Evolutionary conservation across 2,329 filamentous ascomycete species (phyloP), one percentile per base, ranked within the genome.

Genomic region (Grosmannia clavigera): DNA sequence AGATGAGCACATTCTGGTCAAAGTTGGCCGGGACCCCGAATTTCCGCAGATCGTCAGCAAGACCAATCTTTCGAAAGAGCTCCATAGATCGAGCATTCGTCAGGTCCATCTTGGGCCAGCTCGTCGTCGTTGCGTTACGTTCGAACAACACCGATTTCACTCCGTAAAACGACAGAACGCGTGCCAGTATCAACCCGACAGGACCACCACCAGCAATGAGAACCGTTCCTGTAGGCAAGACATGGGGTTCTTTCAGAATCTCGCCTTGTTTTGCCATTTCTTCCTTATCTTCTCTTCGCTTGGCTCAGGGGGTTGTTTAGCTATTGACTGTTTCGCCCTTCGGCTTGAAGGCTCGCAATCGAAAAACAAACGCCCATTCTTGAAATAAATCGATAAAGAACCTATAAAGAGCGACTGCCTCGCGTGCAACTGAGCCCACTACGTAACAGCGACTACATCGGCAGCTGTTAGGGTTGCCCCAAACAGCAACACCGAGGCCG

Each of bases 91-190:
- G 66, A 16, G 57, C 64, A 60, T 73, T 74, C 1, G 60, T 61
- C 29, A 61, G 33, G 52, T 61, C 72, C 71, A 73, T 72, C 62
- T 74, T 74, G 0, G 73, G 71, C 70, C 71, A 74, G 29, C 55
- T 60, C 3, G 60, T 61, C 22, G 60, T 61, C 40, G 52, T 50
- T 6, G 40, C n/a, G 38, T 61, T 61, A 40, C 60, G 58, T 38
- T 61, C 60, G 29, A 60, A 55, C 38, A 61, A 27, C 5, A 61
- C 51, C 5, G 53, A 59, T 9, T 25, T 14, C 2, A 59, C 55
- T 6, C 58, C 55, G 27, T 61, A 53, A n/a, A 38, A 51, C 9
- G 60, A 46, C 40, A 61, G 58, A 50, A 57, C 55, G 6, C 31
- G 38, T 5, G 60, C 60, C 16, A 59, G 33, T 11, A 59, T 54